A percentile compares a stretch with the other conserved stretches of the same genome.
Evolutionary conservation across 2,329 filamentous ascomycete species (phyloP).

Genomic region (Phaeophleospora eucalypticola): DNA sequence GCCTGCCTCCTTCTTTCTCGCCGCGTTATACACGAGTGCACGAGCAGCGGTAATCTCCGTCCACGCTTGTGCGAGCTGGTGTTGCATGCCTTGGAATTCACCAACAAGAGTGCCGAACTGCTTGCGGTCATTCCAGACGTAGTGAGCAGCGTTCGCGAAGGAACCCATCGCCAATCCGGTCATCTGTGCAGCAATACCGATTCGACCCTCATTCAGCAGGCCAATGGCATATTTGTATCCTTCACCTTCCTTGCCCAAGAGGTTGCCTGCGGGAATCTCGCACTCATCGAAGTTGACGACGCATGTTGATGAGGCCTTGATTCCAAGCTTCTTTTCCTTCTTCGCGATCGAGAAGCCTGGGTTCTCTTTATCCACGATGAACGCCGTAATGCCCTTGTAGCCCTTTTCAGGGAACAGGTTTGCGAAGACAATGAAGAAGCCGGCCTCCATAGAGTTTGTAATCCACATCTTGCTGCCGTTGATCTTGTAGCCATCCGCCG

Average conservation of each 20-base stretch:
- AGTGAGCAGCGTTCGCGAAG: constrained; percentile 88
- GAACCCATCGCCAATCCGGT: constrained; percentile 91
- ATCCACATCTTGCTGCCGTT: constrained; percentile 99
- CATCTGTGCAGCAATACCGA: constrained; percentile 98
- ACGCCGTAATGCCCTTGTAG: constrained; percentile 96
- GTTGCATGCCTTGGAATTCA: constrained; percentile 98
- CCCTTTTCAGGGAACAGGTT: constrained; percentile 89
- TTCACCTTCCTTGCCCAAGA: constrained; percentile 82
- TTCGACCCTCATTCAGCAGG: constrained; percentile 90
- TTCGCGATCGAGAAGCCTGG: constrained; percentile 93
- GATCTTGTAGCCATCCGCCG: constrained; percentile 77
- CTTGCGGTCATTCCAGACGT: constrained; percentile 97
- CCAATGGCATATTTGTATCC: constrained; percentile 98
- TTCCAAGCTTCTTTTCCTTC: constrained; percentile 99
- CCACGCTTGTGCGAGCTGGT: constrained; percentile 95
- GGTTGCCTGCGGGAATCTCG: constrained; percentile 78
- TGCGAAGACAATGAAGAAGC: constrained; percentile 96
- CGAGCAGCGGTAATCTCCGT: constrained; percentile 89
- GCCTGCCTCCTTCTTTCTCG: constrained; percentile 95
- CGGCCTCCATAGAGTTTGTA: constrained; percentile 91
- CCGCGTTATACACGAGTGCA: constrained; percentile 90
- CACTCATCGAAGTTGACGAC: constrained; percentile 98
- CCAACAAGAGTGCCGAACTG: constrained; percentile 93
- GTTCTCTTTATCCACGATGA: constrained; percentile 85
- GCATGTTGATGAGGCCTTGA: constrained; percentile 91